Base-by-base conservation (phyloP, 352 stramenopile species). In the Elongisporangium senticosum region DNA sequence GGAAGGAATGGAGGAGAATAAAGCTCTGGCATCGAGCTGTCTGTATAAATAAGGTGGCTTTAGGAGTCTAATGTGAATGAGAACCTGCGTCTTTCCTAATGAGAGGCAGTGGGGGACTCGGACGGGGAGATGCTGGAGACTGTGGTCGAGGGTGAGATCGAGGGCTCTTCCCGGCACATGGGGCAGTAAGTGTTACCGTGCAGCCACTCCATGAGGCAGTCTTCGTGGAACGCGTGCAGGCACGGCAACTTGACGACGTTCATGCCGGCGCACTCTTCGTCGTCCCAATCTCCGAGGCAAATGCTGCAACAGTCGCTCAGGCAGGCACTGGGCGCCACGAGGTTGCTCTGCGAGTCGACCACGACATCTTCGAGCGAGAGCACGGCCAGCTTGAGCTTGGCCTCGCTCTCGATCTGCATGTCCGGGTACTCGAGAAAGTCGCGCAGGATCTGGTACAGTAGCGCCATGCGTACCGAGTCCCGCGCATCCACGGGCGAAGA, bases 131-230 rank as follows among this genome's bases (percentile, higher is more conserved):
- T 43, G 11, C 33, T 43, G 33, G 10, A 43, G 13, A 10, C 11
- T 10, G 33, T 17, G 33, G 33, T 43, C 33, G 33, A 17, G 33
- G 33, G 33, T 10, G 33, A 43, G 7, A 64, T 59, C n/a, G 63
- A 55, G 4, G 85, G 83, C 21, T 93, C 81, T 53, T 89, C 83
- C n/a, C 86, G 81, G 51, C 86, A 95, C 74, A 95, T 91, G 51
- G 86, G 86, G 61, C 86, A 95, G 56, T 93, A 83, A 1, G 75
- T 79, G 68, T 80, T 93, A 59, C 76, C 77, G 22, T 90, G 80
- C 54, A 95, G 67, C 86, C 86, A 95, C 59, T 91, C 83, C 60
- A 95, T 86, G 53, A 95, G 67, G 54, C 86, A 95, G 22, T 93
- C 83, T 56, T 95, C 86, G 70, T 95, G 86, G 69, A 93, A 95